These are phyloP conservation scores for Pichia eremophila DNA, from an alignment of 805 yeast species.

Conservation along the genomic window DNA sequence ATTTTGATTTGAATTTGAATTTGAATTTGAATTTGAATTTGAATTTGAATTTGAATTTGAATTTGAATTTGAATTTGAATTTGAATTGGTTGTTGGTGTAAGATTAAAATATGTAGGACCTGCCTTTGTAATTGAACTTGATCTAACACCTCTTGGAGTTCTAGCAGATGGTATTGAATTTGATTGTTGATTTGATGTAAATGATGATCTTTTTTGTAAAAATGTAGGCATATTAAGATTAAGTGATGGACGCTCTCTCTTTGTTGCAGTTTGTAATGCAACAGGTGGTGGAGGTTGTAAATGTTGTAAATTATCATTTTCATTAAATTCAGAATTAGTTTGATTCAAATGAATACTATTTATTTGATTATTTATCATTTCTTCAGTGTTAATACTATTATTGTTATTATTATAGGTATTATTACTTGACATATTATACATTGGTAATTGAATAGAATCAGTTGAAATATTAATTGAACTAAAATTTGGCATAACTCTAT, in stretches of 20 bases:
- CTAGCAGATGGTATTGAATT: background rate
- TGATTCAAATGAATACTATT: no score
- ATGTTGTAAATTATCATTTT: background rate
- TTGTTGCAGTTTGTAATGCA: slow-evolving; percentile 1
- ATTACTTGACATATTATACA: background rate
- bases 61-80: background rate
- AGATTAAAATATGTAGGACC: slow-evolving; percentile 1
- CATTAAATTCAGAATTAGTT: no score
- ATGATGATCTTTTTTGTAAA: background rate
- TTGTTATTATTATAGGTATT: no score
- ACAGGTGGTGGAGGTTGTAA: background rate
- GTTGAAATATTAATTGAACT: background rate
- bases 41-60: background rate
- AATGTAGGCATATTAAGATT: slow-evolving; percentile 2
- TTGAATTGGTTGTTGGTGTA: background rate
- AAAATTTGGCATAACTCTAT: slow-evolving; percentile 1
- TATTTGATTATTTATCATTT: background rate
- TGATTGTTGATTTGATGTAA: background rate
- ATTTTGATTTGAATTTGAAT: background rate
- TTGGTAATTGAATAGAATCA: background rate
- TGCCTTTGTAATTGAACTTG: background rate
- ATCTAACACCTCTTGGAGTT: slow-evolving; percentile 1
- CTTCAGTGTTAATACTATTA: background rate
- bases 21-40: background rate
- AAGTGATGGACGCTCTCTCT: background rate